Conservation (phyloP, 495 filamentous ascomycete genomes). For the Neurospora sp. region DNA sequence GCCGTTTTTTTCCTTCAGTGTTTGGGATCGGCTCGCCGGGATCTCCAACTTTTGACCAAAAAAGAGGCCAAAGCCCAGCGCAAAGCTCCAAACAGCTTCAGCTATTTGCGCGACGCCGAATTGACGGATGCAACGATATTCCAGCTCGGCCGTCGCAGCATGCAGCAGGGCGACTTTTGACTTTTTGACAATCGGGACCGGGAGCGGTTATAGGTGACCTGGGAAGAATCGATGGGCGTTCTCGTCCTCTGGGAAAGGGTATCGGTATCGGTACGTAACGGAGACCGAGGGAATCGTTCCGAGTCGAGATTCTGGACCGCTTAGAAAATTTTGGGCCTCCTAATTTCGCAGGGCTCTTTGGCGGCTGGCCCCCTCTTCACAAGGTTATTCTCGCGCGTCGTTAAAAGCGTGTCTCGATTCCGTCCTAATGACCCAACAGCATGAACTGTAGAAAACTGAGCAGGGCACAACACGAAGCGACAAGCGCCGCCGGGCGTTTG, state of each 20-base stretch:
- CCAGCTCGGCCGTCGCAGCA: slow-evolving; percentile 12
- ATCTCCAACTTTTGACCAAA: background rate
- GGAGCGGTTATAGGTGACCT: background rate
- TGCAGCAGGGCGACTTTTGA: slow-evolving; percentile 4
- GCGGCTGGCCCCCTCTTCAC: background rate
- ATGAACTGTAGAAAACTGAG: background rate
- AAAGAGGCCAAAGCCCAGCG: background rate
- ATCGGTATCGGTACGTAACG: background rate
- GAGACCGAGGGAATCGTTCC: background rate
- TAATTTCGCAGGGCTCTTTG: background rate
- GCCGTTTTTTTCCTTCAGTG: background rate
- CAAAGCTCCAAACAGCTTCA: background rate
- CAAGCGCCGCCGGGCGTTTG: background rate
- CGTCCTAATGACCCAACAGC: background rate
- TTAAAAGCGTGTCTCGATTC: background rate
- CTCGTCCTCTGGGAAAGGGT: background rate
- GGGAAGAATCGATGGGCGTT: background rate
- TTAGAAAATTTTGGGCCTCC: background rate
- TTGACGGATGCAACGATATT: slow-evolving; percentile 15
- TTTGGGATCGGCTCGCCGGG: background rate
- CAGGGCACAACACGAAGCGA: background rate
- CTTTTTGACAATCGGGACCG: background rate
- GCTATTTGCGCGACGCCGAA: slow-evolving; percentile 21
- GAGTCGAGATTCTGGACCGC: background rate
- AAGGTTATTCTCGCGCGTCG: background rate